These are phyloP conservation scores for Barnettozyma siamensis DNA, from an alignment of 805 yeast genomes.

Conservation along the genomic window DNA sequence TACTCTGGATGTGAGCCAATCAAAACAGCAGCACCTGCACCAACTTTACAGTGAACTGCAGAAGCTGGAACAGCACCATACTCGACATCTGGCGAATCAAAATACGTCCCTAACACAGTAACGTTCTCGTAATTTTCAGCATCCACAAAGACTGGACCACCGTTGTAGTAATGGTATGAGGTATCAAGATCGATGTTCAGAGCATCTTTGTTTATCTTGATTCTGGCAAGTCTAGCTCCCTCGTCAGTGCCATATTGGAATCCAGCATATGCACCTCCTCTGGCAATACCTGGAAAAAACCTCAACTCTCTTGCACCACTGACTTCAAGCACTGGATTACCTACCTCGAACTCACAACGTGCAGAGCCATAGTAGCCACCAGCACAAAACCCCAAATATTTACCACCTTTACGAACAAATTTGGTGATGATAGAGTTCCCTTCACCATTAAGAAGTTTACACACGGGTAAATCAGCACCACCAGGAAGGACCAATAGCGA, in stretches of 20 bases:
- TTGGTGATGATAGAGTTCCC: constrained; percentile 57
- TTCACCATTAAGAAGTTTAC: constrained; percentile 62
- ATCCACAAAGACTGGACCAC: constrained; percentile 83
- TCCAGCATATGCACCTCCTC: constrained; percentile 80
- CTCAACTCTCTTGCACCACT: constrained; percentile 77
- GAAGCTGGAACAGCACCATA: constrained; percentile 51
- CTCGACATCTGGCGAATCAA: constrained; percentile 48
- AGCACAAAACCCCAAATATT: constrained; percentile 84
- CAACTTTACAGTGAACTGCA: constrained; percentile 58
- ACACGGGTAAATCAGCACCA: constrained; percentile 91
- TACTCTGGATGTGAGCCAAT: constrained; percentile 92
- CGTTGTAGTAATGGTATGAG: constrained; percentile 60
- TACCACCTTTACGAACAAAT: constrained; percentile 75
- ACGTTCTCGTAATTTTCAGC: constrained; percentile 57
- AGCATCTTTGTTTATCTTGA: constrained; percentile 34
- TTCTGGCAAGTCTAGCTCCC: constrained; percentile 61
- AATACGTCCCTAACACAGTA: constrained; percentile 68
- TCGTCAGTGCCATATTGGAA: constrained; percentile 70
- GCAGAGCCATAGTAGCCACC: constrained; percentile 85
- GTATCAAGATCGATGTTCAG: constrained; percentile 25
- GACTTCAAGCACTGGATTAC: constrained; percentile 66
- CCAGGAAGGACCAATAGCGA: constrained; percentile 86
- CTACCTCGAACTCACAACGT: constrained; percentile 79
- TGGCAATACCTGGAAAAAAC: constrained; percentile 75
- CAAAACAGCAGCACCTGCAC: constrained; percentile 70